Evolutionary conservation across 2,329 filamentous ascomycete genomes (phyloP).

Genomic region (Alternaria solani): DNA sequence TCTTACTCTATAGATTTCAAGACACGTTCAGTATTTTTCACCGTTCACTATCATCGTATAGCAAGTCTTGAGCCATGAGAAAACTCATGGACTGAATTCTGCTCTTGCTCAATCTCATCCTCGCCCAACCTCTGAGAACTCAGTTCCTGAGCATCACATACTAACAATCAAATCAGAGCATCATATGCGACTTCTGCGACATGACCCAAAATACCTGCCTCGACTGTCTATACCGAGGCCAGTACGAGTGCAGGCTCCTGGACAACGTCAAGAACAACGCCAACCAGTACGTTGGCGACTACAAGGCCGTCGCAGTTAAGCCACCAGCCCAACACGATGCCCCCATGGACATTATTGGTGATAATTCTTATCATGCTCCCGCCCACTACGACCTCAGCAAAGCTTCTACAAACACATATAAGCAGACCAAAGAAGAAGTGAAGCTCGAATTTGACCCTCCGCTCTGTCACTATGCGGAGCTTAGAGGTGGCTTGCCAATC

Average conservation of each 20-base stretch:
- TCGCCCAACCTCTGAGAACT: background rate
- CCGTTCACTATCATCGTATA: background rate
- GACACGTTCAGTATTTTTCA: background rate
- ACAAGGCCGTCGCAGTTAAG: background rate
- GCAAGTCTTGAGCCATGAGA: background rate
- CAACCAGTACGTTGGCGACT: background rate
- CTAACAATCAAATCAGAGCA: background rate
- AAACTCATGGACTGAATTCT: background rate
- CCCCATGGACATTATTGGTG: background rate
- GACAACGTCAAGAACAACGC: background rate
- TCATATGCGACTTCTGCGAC: background rate
- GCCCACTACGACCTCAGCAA: background rate
- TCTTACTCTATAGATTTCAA: background rate
- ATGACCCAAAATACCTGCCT: background rate
- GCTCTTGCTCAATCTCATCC: background rate
- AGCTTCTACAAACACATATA: background rate
- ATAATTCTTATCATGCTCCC: slow-evolving; percentile 6
- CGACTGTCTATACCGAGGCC: background rate
- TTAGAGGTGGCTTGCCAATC: slow-evolving; percentile 3
- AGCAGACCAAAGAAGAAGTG: background rate
- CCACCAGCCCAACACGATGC: background rate
- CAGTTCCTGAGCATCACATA: background rate
- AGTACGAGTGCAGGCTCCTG: background rate
- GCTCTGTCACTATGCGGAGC: slow-evolving; percentile 5
- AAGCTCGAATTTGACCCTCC: slow-evolving; percentile 12